Base-by-base conservation (phyloP, 257 asterid genomes). In the Fraxinus excelsior region DNA sequence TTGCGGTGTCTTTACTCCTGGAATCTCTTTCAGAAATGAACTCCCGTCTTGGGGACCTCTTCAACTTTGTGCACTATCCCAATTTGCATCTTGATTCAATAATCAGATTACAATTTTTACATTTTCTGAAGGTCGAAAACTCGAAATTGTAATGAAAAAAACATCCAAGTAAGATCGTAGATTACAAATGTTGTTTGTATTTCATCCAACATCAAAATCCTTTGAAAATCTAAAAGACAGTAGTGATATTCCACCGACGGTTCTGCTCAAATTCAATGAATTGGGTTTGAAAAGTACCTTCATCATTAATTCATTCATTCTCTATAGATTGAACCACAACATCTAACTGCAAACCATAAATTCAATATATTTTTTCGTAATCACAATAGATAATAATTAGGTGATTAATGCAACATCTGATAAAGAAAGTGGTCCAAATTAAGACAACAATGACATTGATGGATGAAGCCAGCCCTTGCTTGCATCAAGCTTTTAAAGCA, bases 41-140 rank as follows among this genome's bases (percentile, higher is more conserved):
- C 87, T 86, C 87, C 74, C 77, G 80, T 78, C 82, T 82, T 66
- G 53, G 90, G 86, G 93, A 84, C 88, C 86, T 82, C 85, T 67
- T 37, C 60, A 46, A 16, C 21, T 46, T 16, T 16, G 7, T 12
- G 7, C n/a, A 46, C 56, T 3, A 46, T n/a, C 56, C 56, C n/a
- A 16, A 46, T 46, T 46, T 46, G 58, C 58, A 16, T 46, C 51
- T 13, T 42, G 51, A 46, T 46, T 46, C 7, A 46, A 46, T 14
- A 14, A 46, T 46, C 7, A 14, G 19, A 13, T 46, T 46, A 14
- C 56, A 46, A 5, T 46, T 44, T 14, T 46, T 46, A 46, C 58
- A 46, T 42, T 42, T 12, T 42, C 51, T 13, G 16, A 42, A 10
- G 14, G 49, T 40, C 14, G 49, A 40, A 40, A 42, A 11, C 49